Evolutionary conservation across 2,329 filamentous ascomycete species (phyloP).

Genomic region (Juglanconis oblonga): DNA sequence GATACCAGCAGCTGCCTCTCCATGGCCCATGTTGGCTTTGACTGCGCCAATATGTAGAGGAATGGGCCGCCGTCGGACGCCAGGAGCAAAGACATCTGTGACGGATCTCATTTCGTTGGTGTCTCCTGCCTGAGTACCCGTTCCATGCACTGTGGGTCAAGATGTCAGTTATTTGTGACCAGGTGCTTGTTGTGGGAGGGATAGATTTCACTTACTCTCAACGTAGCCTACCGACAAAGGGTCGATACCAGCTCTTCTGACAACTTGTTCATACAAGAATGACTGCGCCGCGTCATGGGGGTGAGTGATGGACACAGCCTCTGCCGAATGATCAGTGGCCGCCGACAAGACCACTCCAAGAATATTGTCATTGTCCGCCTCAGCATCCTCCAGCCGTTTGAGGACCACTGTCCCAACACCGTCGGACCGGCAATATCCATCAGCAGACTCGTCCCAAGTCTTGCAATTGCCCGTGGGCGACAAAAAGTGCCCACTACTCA

Average conservation of each 20-base stretch:
- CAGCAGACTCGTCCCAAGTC: slow-evolving; percentile 39
- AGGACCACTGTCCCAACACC: slow-evolving; percentile 45
- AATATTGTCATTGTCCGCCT: slow-evolving; percentile 61
- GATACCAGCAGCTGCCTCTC: slow-evolving; percentile 40
- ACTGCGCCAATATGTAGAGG: slow-evolving; percentile 36
- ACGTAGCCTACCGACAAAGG: slow-evolving; percentile 55
- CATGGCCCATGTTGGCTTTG: slow-evolving; percentile 49
- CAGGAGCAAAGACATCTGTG: slow-evolving; percentile 54
- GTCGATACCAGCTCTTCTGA: slow-evolving; percentile 57
- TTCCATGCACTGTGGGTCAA: slow-evolving; percentile 70
- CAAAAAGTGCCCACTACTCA: slow-evolving; percentile 62
- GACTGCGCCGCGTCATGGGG: slow-evolving; percentile 64
- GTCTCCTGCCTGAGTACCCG: slow-evolving; percentile 70
- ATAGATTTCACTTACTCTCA: slow-evolving; percentile 37
- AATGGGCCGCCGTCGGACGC: slow-evolving; percentile 37
- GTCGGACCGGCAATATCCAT: slow-evolving; percentile 53
- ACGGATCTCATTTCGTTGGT: slow-evolving; percentile 63
- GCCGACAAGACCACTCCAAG: slow-evolving; percentile 61
- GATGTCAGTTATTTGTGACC: too few species aligned
- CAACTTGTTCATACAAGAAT: slow-evolving; percentile 55
- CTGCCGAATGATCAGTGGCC: slow-evolving; percentile 69
- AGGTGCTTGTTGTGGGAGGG: too few species aligned
- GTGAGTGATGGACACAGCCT: slow-evolving; percentile 69
- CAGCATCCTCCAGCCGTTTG: slow-evolving; percentile 46
- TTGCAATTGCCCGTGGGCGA: slow-evolving; percentile 45